These are phyloP conservation scores for Neofusicoccum laricinum DNA, from an alignment of 2,329 filamentous ascomycete genomes.

Conservation along the genomic window DNA sequence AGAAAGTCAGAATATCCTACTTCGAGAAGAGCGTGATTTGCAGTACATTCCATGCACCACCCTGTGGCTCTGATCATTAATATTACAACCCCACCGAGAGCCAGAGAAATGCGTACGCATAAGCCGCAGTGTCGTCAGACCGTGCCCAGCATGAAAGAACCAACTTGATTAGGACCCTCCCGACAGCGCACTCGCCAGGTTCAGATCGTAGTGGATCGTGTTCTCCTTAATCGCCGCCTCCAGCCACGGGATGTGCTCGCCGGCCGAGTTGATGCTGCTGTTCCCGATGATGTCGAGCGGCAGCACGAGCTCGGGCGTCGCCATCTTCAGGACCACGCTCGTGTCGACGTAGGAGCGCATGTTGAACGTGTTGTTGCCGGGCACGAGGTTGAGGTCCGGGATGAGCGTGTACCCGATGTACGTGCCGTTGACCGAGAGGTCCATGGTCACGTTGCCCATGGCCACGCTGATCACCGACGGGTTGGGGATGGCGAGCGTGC, in stretches of 20 bases:
- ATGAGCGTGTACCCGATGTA: conserved; percentile 57
- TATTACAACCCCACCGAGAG: background rate
- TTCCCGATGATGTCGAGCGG: conserved; percentile 56
- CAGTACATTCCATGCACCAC: background rate
- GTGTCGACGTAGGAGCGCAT: conserved; percentile 57
- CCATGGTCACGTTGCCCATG: conserved; percentile 64
- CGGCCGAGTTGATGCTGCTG: conserved; percentile 48
- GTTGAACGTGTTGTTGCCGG: conserved; percentile 54
- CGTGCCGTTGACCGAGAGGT: conserved; percentile 53
- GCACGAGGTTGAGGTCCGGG: conserved; percentile 56
- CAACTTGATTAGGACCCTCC: background rate
- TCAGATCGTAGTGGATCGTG: conserved; percentile 53
- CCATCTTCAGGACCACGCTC: conserved; percentile 45
- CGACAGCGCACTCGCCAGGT: conserved; percentile 47
- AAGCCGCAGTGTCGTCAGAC: too few relatives aligned
- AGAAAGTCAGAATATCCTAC: too few relatives aligned
- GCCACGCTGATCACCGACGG: conserved; percentile 62
- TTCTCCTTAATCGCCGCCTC: conserved; percentile 52
- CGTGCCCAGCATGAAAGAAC: too few relatives aligned
- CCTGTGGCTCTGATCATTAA: background rate
- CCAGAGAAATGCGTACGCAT: background rate
- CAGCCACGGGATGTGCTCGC: conserved; percentile 56
- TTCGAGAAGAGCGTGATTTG: too few relatives aligned
- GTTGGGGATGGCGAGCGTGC: conserved; percentile 61
- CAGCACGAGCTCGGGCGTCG: conserved; percentile 52